A percentile compares a stretch with the other conserved stretches of the same genome.
Evolutionary conservation across 176 grass and related monocot genomes (phyloP).

Genomic region (Eragrostis curvula): DNA sequence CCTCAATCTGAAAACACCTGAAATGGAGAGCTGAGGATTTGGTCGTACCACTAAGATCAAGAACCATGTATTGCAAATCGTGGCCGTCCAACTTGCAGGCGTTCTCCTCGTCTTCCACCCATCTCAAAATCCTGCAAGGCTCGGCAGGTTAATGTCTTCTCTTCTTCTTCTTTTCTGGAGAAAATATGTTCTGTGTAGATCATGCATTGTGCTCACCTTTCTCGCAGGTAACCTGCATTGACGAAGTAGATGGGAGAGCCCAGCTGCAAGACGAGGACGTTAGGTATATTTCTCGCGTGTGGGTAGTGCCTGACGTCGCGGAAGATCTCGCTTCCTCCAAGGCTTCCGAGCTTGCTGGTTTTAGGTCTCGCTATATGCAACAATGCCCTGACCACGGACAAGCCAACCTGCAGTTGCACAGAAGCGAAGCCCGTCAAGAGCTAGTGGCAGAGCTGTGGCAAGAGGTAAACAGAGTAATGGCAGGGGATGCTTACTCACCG

Average conservation of each 20-base stretch:
- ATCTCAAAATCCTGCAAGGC: constrained; percentile 74
- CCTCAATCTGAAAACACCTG: constrained; percentile 15
- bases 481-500: constrained; percentile 54
- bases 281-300: constrained; percentile 43
- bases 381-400: constrained; percentile 80
- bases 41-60: constrained; percentile 74
- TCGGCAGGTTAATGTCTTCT: not conserved
- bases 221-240: constrained; percentile 77
- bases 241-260: constrained; percentile 83
- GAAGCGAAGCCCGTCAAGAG: not conserved
- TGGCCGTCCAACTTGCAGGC: constrained; percentile 43
- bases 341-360: constrained; percentile 79
- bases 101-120: constrained; percentile 76
- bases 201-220: constrained; percentile 53
- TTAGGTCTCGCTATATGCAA: constrained; percentile 78
- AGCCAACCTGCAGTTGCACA: constrained; percentile 54
- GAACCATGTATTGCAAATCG: constrained; percentile 64
- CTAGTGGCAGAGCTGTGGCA: not conserved
- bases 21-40: not conserved
- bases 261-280: constrained; percentile 70
- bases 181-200: not conserved
- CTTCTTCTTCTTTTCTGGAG: too few relatives aligned
- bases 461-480: not conserved
- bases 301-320: constrained; percentile 78
- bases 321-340: constrained; percentile 65